phyloP scores from a whole-genome alignment of 352 stramenopile species.

The Phytopythium litorale region DNA sequence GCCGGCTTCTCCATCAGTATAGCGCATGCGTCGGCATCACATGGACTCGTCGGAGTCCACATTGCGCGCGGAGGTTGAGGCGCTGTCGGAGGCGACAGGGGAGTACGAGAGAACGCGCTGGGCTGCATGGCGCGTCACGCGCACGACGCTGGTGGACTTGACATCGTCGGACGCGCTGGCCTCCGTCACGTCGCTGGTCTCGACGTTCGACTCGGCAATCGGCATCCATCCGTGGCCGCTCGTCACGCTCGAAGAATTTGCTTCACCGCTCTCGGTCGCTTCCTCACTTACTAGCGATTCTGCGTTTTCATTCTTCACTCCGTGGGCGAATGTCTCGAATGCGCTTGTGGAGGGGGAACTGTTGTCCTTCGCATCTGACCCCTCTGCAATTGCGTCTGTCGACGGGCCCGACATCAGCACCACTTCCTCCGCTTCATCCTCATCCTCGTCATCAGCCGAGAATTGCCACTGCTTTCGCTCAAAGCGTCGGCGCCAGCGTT shows the following conservation, averaged over 20 bases:
- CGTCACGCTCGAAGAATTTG: not conserved
- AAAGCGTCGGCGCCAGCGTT: constrained; percentile 22
- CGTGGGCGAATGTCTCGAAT: not conserved
- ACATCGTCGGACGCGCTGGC: not conserved
- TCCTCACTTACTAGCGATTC: not conserved
- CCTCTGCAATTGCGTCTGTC: constrained; percentile 12
- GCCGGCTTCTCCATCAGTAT: not conserved
- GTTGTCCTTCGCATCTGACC: constrained; percentile 6
- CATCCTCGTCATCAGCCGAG: constrained; percentile 15
- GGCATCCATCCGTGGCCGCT: not conserved
- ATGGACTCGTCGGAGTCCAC: not conserved
- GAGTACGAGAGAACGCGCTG: constrained; percentile 8
- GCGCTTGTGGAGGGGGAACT: not conserved
- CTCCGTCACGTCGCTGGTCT: not conserved
- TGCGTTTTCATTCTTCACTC: not conserved
- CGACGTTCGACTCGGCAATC: not conserved
- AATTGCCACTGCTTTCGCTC: constrained; percentile 1
- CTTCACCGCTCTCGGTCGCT: not conserved
- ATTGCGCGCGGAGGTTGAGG: not conserved
- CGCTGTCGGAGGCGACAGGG: constrained; percentile 14
- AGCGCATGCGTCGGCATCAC: not conserved
- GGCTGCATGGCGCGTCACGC: constrained; percentile 1
- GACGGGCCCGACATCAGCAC: constrained; percentile 28
- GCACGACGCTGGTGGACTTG: not conserved
- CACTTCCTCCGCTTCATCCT: constrained; percentile 40